A percentile compares a stretch with the other conserved stretches of the same genome.
Evolutionary conservation across 768 basidiomycete genomes (phyloP).

Genomic region (Sarcomyxa edulis): DNA sequence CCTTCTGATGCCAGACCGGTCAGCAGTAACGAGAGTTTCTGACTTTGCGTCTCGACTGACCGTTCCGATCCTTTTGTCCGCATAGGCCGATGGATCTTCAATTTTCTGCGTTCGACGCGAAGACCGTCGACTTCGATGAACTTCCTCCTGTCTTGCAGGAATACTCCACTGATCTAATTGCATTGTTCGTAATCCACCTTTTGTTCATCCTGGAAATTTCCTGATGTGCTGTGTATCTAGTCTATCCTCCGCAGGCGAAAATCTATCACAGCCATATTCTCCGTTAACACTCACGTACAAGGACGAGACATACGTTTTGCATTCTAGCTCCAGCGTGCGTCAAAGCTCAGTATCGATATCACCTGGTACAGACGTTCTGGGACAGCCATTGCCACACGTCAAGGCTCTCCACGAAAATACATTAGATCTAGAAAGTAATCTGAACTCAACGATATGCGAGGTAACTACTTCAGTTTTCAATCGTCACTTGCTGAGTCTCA

Average conservation of each 20-base stretch:
- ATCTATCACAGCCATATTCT: constrained; percentile 34
- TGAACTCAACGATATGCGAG: constrained; percentile 48
- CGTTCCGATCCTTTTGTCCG: background rate
- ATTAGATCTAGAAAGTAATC: constrained; percentile 48
- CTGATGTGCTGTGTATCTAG: constrained; percentile 1
- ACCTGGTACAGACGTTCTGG: constrained; percentile 2
- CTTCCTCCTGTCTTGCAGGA: constrained; percentile 35
- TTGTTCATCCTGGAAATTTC: too few species aligned
- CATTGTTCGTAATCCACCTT: constrained; percentile 34
- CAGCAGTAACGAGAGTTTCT: constrained; percentile 5
- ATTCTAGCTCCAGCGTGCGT: constrained; percentile 41
- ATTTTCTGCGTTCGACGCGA: constrained; percentile 33
- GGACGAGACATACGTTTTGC: constrained; percentile 39
- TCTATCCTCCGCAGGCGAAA: constrained; percentile 1
- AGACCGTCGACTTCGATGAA: constrained; percentile 17
- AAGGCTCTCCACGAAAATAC: constrained; percentile 38
- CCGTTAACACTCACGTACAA: constrained; percentile 36
- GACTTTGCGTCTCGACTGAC: background rate
- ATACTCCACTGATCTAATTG: constrained; percentile 36
- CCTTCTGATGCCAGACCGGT: constrained; percentile 58
- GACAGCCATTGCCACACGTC: constrained; percentile 6
- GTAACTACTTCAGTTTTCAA: constrained; percentile 26
- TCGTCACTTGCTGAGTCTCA: constrained; percentile 3
- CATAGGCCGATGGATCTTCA: constrained; percentile 55
- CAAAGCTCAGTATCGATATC: constrained; percentile 28